These are phyloP conservation scores for Naganishia cerealis DNA, from an alignment of 1,284 basidiomycete species.

Conservation along the genomic window DNA sequence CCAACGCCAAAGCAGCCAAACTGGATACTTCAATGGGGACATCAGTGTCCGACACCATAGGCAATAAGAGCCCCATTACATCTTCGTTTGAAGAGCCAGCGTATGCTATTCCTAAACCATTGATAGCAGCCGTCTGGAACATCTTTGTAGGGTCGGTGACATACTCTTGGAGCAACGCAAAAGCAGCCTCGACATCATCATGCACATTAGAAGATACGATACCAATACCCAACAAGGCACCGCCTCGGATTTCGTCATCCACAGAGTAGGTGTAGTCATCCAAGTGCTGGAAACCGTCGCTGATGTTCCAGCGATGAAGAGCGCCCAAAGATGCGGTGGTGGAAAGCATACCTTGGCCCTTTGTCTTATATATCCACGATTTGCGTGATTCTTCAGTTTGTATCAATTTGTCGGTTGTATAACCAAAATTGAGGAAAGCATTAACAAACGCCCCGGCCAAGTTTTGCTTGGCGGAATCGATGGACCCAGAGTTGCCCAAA, in stretches of 20 bases:
- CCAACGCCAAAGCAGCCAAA: conserved; percentile 81
- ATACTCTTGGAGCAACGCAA: too few species aligned
- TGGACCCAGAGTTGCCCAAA: conserved; percentile 60
- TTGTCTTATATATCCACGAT: conserved; percentile 99
- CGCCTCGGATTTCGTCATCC: conserved; percentile 91
- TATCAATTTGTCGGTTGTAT: conserved; percentile 98
- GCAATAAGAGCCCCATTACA: too few species aligned
- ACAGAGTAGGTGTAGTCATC: conserved; percentile 97
- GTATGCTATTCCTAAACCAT: too few species aligned
- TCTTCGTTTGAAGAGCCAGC: too few species aligned
- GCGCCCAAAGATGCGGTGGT: conserved; percentile 94
- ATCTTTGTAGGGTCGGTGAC: too few species aligned
- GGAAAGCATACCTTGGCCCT: conserved; percentile 96
- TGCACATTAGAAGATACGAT: too few species aligned
- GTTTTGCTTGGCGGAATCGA: conserved; percentile 93
- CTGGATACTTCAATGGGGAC: conserved; percentile 86
- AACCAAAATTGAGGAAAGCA: conserved; percentile 97
- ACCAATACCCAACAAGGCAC: too few species aligned
- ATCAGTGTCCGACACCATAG: too few species aligned
- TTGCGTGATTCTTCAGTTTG: conserved; percentile 91
- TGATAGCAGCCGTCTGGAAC: too few species aligned
- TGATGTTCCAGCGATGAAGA: conserved; percentile 93
- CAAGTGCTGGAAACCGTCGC: conserved; percentile 87
- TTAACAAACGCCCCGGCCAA: conserved; percentile 97
- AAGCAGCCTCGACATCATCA: too few species aligned